Evolutionary conservation across 2,329 filamentous ascomycete genomes (phyloP), one percentile per base, ranked within the genome.

Genomic region (Cladorrhinum sp.): DNA sequence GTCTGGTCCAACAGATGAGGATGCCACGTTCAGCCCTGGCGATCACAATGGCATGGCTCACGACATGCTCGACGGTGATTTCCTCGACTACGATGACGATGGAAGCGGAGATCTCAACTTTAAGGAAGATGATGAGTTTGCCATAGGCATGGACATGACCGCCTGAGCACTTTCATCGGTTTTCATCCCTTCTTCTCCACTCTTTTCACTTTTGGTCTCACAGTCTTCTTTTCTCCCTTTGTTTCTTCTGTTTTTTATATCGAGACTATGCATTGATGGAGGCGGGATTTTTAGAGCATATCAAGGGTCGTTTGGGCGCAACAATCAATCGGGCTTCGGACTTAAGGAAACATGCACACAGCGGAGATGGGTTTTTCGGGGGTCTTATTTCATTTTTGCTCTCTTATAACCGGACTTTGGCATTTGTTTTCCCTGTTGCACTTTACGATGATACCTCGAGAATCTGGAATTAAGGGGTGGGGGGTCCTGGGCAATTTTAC

Each of bases 51-150:
- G 70, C 42, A 67, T 79, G 39, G 71, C 71, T 21, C 77, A 76
- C 12, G 82, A 85, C 64, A 71, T 84, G 56, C 75, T 74, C 33
- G 81, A 83, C 52, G 84, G 76, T 54, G 80, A 82, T 61, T 86
- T 88, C 71, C 89, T 87, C 79, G 84, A 86, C 58, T 86, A 88
- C 49, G 88, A 89, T 71, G 90, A 89, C 71, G 89, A 90, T 57
- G 87, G 83, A 63, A 91, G 86, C 71, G 88, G 87, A 59, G 83
- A 86, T 50, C 80, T 91, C 71, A 87, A 88, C 73, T 91, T 97
- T 77, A 96, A 96, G 75, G 93, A 96, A 74, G 93, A 97, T 76
- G 93, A 97, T 68, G 93, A 96, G 76, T 96, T 90, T 71, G 86
- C 86, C 71, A 96, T 96, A 90, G 91, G 95, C 66, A 75, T 86